Base-by-base conservation (phyloP, 2,329 filamentous ascomycete species). In the Cladosporium velox region DNA sequence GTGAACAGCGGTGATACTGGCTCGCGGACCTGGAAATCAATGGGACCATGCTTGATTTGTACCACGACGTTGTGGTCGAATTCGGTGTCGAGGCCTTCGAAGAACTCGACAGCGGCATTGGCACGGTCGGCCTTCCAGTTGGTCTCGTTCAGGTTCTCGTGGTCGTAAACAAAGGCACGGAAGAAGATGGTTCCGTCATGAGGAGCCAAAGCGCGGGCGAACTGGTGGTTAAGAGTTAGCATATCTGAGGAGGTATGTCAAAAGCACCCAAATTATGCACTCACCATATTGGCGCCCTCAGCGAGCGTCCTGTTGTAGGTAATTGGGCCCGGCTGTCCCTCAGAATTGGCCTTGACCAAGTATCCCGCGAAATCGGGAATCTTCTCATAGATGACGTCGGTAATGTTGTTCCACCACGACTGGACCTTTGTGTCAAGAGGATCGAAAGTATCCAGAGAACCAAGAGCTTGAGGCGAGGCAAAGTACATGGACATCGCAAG, bases 11-110 rank as follows among this genome's bases (percentile, higher is more conserved):
- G 89, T 4, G 86, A 90, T 1, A 83, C 77, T 1, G 89, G 86
- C 74, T 91, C 89, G 41, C 89, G 85, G 12, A 91, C 87, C 71
- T 91, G 89, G 75, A 91, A 91, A 72, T 91, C 89, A 67, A 91
- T 91, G 0, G 89, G 88, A 3, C 90, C 89, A 68, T 89, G 90
- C 76, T 91, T 92, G 76, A 91, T 88, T 73, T 92, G 89, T 2
- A 91, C 82, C 0, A 91, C 82, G 0, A 91, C 88, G 57, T 91
- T 91, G 55, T 88, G 86, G 26, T 89, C 86, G 65, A 91, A 91
- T 67, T 87, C 75, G 5, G 82, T 85, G 71, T 91, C 89, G 0
- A 91, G 81, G 0, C 82, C 80, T 18, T 85, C 79, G 75, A 91
- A 91, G 76, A 86, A 90, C 0, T 91, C 81, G 0, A 90, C 87